Conservation (phyloP, 23 red algal species). For the Gracilaria caudata region DNA sequence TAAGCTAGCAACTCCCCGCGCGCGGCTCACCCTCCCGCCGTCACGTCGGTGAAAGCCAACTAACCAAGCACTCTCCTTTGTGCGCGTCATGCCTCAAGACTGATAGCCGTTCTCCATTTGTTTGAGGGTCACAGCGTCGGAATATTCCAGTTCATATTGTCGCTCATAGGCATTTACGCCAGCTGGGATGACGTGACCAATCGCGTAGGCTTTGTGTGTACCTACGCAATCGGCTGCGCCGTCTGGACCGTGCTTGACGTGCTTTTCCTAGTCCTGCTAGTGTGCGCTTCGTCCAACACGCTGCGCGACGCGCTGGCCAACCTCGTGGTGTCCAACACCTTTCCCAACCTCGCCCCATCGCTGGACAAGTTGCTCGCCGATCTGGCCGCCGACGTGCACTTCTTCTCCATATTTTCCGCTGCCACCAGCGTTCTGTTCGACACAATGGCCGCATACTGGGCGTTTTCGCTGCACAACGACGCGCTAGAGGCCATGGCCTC, state of each 20-base stretch:
- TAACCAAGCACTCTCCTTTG: no score
- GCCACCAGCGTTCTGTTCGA: slow-evolving; percentile 41
- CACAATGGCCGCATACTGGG: slow-evolving; percentile 57
- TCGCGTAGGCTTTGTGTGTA: slow-evolving; percentile 10
- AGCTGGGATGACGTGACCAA: slow-evolving; percentile 37
- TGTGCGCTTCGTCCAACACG: slow-evolving; percentile 6
- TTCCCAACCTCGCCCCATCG: slow-evolving; percentile 30
- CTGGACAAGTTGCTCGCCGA: slow-evolving; percentile 26
- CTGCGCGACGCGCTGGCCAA: slow-evolving; percentile 8
- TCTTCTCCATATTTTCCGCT: slow-evolving; percentile 46
- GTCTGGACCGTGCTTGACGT: slow-evolving; percentile 26
- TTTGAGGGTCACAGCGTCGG: slow-evolving; percentile 59
- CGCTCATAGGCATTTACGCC: slow-evolving; percentile 38
- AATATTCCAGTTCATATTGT: slow-evolving; percentile 4
- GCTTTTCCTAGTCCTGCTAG: slow-evolving; percentile 9
- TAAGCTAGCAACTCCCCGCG: slow-evolving; percentile 22
- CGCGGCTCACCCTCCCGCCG: not conserved
- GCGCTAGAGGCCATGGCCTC: slow-evolving; percentile 8
- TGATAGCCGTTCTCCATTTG: slow-evolving; percentile 47
- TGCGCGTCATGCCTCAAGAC: not conserved
- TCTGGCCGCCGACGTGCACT: slow-evolving; percentile 15
- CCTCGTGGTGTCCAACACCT: slow-evolving; percentile 57
- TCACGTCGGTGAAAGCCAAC: not conserved
- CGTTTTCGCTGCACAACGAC: slow-evolving; percentile 20
- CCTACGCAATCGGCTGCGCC: slow-evolving; percentile 32